These are phyloP conservation scores for Globisporangium uncinulatum DNA, from an alignment of 352 stramenopile genomes.

Conservation along the genomic window DNA sequence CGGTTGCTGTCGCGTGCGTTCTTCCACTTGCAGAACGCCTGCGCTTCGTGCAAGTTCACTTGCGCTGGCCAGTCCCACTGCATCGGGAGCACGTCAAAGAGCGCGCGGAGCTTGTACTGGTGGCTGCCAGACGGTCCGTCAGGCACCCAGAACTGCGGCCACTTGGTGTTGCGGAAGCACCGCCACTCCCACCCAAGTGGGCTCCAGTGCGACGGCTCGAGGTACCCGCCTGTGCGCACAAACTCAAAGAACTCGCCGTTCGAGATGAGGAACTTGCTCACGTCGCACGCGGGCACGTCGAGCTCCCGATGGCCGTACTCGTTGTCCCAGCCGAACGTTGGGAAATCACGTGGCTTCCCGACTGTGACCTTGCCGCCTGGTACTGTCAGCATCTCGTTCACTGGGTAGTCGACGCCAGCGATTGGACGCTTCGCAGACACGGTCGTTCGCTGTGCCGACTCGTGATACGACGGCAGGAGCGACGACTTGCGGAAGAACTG, in stretches of 20 bases:
- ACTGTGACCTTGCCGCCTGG: conserved; percentile 58
- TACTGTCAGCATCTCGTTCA: conserved; percentile 87
- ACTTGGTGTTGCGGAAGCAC: conserved; percentile 95
- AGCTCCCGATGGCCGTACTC: conserved; percentile 92
- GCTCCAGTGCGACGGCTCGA: conserved; percentile 87
- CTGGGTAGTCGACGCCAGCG: conserved; percentile 81
- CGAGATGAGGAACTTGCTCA: conserved; percentile 90
- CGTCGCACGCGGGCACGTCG: conserved; percentile 84
- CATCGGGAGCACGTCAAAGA: conserved; percentile 92
- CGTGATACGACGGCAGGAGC: conserved; percentile 85
- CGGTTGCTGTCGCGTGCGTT: conserved; percentile 50
- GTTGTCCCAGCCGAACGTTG: conserved; percentile 97
- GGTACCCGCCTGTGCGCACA: conserved; percentile 92
- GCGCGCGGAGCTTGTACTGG: conserved; percentile 90
- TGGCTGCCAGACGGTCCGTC: conserved; percentile 90
- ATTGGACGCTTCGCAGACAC: conserved; percentile 40
- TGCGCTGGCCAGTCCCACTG: conserved; percentile 95
- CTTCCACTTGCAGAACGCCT: conserved; percentile 91
- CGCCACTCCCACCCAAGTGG: conserved; percentile 93
- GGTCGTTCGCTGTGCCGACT: conserved; percentile 35
- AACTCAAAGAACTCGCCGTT: conserved; percentile 97
- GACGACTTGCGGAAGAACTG: conserved; percentile 84
- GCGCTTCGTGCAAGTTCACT: conserved; percentile 95
- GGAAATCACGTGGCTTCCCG: conserved; percentile 90
- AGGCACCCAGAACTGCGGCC: conserved; percentile 93